Base-by-base conservation (phyloP, 805 yeast species). In the Grigorovia humatica region DNA sequence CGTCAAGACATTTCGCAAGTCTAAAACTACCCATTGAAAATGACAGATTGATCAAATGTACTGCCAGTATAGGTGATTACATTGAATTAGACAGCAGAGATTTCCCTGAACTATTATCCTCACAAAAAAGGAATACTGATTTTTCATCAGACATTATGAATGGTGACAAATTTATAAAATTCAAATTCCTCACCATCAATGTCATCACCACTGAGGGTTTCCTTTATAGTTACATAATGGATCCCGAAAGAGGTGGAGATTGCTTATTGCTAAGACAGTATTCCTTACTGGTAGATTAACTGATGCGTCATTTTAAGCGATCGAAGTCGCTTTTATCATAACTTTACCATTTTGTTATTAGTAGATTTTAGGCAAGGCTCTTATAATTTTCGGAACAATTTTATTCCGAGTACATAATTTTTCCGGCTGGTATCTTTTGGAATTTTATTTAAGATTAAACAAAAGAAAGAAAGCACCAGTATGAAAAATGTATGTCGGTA, bases 211-310 rank as follows among this genome's bases (percentile, higher is more conserved):
- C 84, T 0, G 86, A 82, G 52, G 98, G 98, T 0, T 79, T 77
- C 57, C 84, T 86, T 57, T 85, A 83, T 60, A 86, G 85, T 48
- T 91, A 88, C 66, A 83, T 83, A 1, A 70, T 91, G 46, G 93
- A 88, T 55, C 83, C 93, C 0, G 95, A 83, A 54, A 70, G 90
- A 50, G 98, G 98, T 1, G 99, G 99, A 1, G 96, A 90, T 63
- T 91, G 98, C 68, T 79, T 84, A 43, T 70, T 88, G 54, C 70
- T 86, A 51, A 80, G 82, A 54, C 96, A 88, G 61, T 83, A 81
- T 61, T 76, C 83, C 6, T 70, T 85, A 8, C 43, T 59, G 38
- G 48, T 52, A 44, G 56, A 56, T 27, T 59, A 54, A 51, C 7
- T 5, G 4, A 15, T 8, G 18, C 45, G 27, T 23, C 27, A 23